A percentile compares a stretch with the other conserved stretches of the same genome.
Conservation (phyloP, 2,329 filamentous ascomycete genomes). For the Saccharata proteae region DNA sequence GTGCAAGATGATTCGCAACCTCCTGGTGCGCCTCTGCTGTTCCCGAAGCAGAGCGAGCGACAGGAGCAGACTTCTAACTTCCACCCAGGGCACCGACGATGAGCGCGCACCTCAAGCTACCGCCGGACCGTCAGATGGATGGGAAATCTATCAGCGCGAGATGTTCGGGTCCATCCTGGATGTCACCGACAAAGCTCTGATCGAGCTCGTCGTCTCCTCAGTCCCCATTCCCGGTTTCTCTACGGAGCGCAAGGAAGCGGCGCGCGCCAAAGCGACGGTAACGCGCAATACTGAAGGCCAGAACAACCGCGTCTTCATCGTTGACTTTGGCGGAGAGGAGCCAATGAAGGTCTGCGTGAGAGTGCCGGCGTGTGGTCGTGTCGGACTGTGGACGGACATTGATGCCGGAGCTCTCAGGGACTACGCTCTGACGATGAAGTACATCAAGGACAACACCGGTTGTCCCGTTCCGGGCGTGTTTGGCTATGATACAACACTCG, state of each 20-base stretch:
- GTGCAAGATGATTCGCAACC: too few species aligned
- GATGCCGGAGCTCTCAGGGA: neutral
- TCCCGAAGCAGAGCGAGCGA: too few species aligned
- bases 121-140: too few species aligned
- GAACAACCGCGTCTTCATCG: constrained; percentile 3
- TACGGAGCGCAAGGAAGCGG: too few species aligned
- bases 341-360: constrained; percentile 3
- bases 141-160: too few species aligned
- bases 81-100: too few species aligned
- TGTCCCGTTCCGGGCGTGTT: constrained; percentile 2
- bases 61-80: too few species aligned
- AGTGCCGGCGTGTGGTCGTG: constrained; percentile 2
- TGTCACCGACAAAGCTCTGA: neutral
- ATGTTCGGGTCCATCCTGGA: neutral
- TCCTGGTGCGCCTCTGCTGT: too few species aligned
- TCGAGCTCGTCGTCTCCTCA: constrained; percentile 3
- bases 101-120: too few species aligned
- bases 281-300: neutral
- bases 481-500: constrained; percentile 3
- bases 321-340: constrained; percentile 2
- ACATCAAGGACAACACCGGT: constrained; percentile 4
- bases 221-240: neutral
- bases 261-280: constrained; percentile 2
- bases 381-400: constrained; percentile 1
- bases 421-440: constrained; percentile 3